Conservation (phyloP, 257 asterid genomes). For the Euphrasia confusa region DNA sequence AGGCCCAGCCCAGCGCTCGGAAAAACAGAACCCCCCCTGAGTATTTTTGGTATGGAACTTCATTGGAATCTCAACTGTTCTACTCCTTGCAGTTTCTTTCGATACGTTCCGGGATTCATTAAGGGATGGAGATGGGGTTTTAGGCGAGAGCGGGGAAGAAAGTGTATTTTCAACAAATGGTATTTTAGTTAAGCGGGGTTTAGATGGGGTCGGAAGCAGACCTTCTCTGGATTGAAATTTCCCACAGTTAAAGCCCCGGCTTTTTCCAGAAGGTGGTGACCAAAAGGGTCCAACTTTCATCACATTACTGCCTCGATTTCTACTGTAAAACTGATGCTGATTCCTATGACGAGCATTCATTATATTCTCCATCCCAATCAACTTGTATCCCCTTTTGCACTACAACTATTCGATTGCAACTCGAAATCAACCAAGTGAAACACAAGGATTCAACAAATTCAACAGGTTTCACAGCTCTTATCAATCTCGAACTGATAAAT, state of each 20-base stretch:
- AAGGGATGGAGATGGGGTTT: conserved; percentile 33
- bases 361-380: conserved; percentile 57
- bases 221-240: conserved; percentile 43
- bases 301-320: conserved; percentile 29
- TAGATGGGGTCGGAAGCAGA: conserved; percentile 38
- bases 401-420: conserved; percentile 6
- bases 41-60: conserved; percentile 27
- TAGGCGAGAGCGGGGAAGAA: conserved; percentile 32
- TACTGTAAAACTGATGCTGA: conserved; percentile 37
- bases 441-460: conserved; percentile 5
- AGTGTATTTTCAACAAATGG: conserved; percentile 29
- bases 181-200: conserved; percentile 28
- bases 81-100: conserved; percentile 34
- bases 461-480: conserved; percentile 1
- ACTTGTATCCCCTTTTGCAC: background rate
- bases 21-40: conserved; percentile 37
- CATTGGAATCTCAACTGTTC: conserved; percentile 46
- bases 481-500: conserved; percentile 15
- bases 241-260: conserved; percentile 40
- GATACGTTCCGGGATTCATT: conserved; percentile 28
- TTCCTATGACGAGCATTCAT: conserved; percentile 59
- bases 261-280: conserved; percentile 29
- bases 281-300: conserved; percentile 25
- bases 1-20: conserved; percentile 99
- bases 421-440: conserved; percentile 8